phyloP scores from a whole-genome alignment of 169 alveolate species.

The Theileria sp. region DNA sequence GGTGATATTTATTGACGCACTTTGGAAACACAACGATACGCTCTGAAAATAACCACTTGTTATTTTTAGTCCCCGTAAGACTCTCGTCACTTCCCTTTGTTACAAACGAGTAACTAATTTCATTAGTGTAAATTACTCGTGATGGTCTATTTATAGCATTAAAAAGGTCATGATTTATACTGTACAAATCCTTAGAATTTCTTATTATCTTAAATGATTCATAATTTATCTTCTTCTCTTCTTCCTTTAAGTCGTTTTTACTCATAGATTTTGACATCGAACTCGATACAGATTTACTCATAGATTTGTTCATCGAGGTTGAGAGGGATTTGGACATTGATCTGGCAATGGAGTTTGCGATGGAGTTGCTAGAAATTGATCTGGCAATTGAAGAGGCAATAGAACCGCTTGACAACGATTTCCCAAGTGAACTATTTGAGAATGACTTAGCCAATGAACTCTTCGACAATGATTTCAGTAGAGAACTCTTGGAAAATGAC shows the following conservation, averaged over 20 bases:
- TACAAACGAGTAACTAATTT: background rate
- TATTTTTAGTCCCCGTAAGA: background rate
- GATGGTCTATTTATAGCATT: slow-evolving; percentile 19
- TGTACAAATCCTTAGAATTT: slow-evolving; percentile 6
- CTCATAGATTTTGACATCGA: background rate
- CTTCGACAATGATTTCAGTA: background rate
- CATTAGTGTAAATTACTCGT: background rate
- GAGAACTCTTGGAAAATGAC: background rate
- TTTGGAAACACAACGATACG: slow-evolving; percentile 45
- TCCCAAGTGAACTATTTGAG: background rate
- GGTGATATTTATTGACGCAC: slow-evolving; percentile 18
- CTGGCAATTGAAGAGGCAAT: background rate
- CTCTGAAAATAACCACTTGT: background rate
- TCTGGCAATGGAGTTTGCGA: background rate
- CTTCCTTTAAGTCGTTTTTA: background rate
- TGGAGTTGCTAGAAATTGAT: background rate
- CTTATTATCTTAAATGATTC: slow-evolving; percentile 38
- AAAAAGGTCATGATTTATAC: slow-evolving; percentile 1
- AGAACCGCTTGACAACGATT: background rate
- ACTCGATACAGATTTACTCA: background rate
- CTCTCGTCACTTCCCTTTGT: background rate
- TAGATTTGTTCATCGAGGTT: background rate
- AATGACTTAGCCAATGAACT: background rate
- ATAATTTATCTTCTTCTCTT: slow-evolving; percentile 18
- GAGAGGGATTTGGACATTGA: background rate